Base-by-base conservation (phyloP, 2,329 filamentous ascomycete genomes). In the Talaromyces pinophilus region DNA sequence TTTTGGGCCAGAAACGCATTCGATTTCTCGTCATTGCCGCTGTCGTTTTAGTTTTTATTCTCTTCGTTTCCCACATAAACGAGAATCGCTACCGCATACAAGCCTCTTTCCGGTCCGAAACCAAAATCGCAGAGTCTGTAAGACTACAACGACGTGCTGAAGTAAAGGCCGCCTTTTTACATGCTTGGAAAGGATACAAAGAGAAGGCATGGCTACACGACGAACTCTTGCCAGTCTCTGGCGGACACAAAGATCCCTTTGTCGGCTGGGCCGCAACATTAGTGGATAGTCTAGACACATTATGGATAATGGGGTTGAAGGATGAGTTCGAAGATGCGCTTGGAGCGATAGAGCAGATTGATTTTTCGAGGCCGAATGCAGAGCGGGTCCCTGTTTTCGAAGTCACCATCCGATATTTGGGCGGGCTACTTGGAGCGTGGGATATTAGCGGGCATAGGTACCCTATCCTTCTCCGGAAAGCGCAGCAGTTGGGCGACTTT, bases 211-310 rank as follows among this genome's bases (percentile, higher is more conserved):
- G 90, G 87, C 84, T 87, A 70, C 90, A 93, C 70, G 93, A 97
- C 74, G 93, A 97, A 80, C 80, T 97, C n/a, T 83, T 80, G 48
- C 93, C 93, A 1, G 81, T 93, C 5, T 86, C 86, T 62, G 88
- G 88, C 46, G 79, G 79, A 19, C 86, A 82, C 69, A 86, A 85
- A 22, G 90, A 96, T 74, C 90, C 90, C 0, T 96, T 97, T 76
- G 93, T 92, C 72, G 91, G 90, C 59, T 96, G 92, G 92, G 90
- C 90, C 25, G 91, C 92, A 22, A 93, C 92, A 0, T 75, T 96
- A 64, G 90, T 96, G 10, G 92, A 96, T 79, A 59, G 42, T 4
- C 80, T 93, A 54, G 92, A 96, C 72, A 92, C 92, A 0, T 82
- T 96, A 1, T 95, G 90, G 90, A 92, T 96, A 71, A 92, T 93